Evolutionary conservation across 257 asterid genomes (phyloP), one percentile per base, ranked within the genome.

Genomic region (Scutellaria barbata): DNA sequence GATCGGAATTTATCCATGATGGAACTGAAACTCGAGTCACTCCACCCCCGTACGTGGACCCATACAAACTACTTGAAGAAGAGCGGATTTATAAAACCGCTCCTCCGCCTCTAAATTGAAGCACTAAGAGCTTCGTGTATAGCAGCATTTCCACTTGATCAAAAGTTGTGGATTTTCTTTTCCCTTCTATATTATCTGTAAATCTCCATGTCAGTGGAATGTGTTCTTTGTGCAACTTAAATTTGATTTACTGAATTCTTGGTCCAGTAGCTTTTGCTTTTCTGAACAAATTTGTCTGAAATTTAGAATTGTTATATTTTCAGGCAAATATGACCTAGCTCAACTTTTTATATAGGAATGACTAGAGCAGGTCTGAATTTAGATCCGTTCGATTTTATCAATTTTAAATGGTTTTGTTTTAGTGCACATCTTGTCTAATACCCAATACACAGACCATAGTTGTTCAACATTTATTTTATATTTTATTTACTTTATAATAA

Each of bases 1-100:
- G 98, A 70, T 77, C 94, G 17, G 74, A 73, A 60, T 94, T 94
- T 74, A 64, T 94, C 75, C 97, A 91, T 22, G 94, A 87, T 42
- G 97, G 83, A 63, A 76, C 79, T 47, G 66, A 63, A 3, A 43
- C 76, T 60, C 71, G 76, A 6, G 46, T 47, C 9, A 6, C 85
- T 54, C 82, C 80, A 17, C 95, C 95, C 5, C 88, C 73, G 50
- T 91, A 89, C 17, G 51, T 89, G 11, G 96, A 91, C 83, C 96
- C 99, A 5, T 91, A 91, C 64, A 86, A 58, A 42, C 86, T 94
- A 55, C 96, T 91, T 45, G 96, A 89, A 85, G 96, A 87, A 64
- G 85, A 87, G 47, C 85, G 88, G 84, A 86, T 89, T 59, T 87
- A 90, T 9, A 75, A 80, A 74, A 74, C 81, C 22, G 93, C 95